These are phyloP conservation scores for Oryza meridionalis DNA, from an alignment of 176 grass and related monocot species.

Conservation along the genomic window DNA sequence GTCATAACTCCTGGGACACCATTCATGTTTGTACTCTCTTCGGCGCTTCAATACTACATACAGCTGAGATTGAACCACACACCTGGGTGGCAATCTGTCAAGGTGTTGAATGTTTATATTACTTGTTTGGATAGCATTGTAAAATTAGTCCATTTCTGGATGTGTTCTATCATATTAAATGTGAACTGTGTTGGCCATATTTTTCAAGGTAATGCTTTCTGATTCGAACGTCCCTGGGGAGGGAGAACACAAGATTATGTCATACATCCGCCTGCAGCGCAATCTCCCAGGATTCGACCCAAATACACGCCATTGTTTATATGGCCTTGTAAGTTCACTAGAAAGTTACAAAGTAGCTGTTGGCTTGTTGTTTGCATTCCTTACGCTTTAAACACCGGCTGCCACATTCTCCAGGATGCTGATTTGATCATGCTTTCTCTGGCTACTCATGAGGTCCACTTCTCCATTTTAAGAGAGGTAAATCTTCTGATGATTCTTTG, in stretches of 20 bases:
- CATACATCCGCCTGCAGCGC: slow-evolving; percentile 88
- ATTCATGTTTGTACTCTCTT: slow-evolving; percentile 91
- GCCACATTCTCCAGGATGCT: slow-evolving; percentile 72
- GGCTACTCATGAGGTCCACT: slow-evolving; percentile 92
- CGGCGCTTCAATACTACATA: slow-evolving; percentile 91
- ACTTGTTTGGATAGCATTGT: slow-evolving; percentile 38
- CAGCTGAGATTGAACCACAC: slow-evolving; percentile 79
- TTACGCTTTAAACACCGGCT: slow-evolving; percentile 21
- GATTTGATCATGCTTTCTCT: slow-evolving; percentile 99
- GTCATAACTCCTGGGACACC: slow-evolving; percentile 92
- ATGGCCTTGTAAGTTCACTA: slow-evolving; percentile 78
- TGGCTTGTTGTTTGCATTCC: not conserved
- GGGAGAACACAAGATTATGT: slow-evolving; percentile 97
- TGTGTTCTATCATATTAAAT: slow-evolving; percentile 52
- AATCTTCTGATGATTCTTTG: slow-evolving; percentile 37
- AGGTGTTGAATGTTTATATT: slow-evolving; percentile 76
- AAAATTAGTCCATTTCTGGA: slow-evolving; percentile 25
- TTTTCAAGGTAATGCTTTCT: slow-evolving; percentile 90
- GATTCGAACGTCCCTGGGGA: slow-evolving; percentile 98
- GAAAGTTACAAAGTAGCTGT: not conserved
- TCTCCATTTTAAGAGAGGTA: slow-evolving; percentile 99
- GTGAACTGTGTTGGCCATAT: slow-evolving; percentile 48
- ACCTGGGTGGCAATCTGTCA: slow-evolving; percentile 85
- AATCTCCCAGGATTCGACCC: slow-evolving; percentile 93
- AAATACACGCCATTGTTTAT: slow-evolving; percentile 87